Evolutionary conservation across 1,284 basidiomycete species (phyloP), one percentile per base, ranked within the genome.

Genomic region (Trichosporon sp.): DNA sequence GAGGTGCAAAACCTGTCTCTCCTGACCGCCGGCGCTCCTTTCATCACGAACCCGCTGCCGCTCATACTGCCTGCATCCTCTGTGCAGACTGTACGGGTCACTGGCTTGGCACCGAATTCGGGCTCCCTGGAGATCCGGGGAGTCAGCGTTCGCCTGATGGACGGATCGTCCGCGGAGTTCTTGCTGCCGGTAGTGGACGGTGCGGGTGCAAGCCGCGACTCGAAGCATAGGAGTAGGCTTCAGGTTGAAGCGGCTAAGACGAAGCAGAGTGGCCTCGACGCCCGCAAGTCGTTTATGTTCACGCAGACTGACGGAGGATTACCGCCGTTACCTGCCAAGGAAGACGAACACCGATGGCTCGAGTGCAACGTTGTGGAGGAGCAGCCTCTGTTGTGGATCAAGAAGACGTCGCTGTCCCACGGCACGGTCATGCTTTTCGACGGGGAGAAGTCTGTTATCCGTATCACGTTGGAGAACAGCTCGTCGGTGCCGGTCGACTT

Each of bases 361-460:
- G 79, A 83, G 71, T 81, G 79, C 73, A 72, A 70, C 51, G 91
- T 98, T 16, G 89, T 96, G 8, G 90, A 91, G 2, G 90, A 93
- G 75, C 93, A 95, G 78, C 96, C 96, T 3, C 82, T 94, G 38
- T 84, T 98, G 68, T 89, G 92, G 69, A 91, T 97, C 78, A 88
- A 92, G 73, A 87, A 92, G 80, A 92, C 91, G n/a, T 93, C 92
- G 5, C 85, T 97, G 16, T 93, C 91, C 0, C 92, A 96, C 78
- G 93, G 93, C 1, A 93, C 94, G 0, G 86, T 98, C 35, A 96
- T 96, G 91, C 85, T 99, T 68, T 96, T 94, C 79, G 90, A 96
- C 68, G 96, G 96, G 59, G 96, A 99, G 86, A 89, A 85, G 92
- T 71, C 70, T 0, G 66, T 68, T 0, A 90, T 98, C 67, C 90